Evolutionary conservation across 2,329 filamentous ascomycete species (phyloP).

Genomic region (Arthrobotrys sinensis): DNA sequence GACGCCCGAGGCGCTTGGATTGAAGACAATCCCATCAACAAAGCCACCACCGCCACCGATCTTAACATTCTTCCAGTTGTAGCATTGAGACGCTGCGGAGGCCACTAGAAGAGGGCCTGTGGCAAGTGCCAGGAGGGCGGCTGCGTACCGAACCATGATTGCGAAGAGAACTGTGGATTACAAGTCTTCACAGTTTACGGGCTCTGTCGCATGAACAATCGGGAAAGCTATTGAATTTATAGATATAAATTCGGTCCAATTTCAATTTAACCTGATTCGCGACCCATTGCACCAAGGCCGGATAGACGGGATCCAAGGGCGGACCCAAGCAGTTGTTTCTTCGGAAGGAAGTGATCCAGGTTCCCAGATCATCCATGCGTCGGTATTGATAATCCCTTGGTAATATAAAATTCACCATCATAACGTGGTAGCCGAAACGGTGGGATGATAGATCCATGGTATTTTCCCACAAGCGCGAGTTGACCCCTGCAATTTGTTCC

Average conservation of each 20-base stretch:
- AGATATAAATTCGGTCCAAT: slow-evolving; percentile 9
- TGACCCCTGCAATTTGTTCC: slow-evolving; percentile 43
- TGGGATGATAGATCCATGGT: slow-evolving; percentile 19
- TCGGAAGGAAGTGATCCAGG: slow-evolving; percentile 15
- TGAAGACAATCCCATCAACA: slow-evolving; percentile 73
- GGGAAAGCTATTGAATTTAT: slow-evolving; percentile 20
- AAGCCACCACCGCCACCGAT: slow-evolving; percentile 75
- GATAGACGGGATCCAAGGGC: slow-evolving; percentile 16
- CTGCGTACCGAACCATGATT: slow-evolving; percentile 53
- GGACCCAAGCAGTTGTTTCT: background rate
- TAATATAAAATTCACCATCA: slow-evolving; percentile 1
- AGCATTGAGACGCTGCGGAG: slow-evolving; percentile 62
- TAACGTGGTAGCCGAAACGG: background rate
- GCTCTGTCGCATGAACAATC: background rate
- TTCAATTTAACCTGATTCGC: background rate
- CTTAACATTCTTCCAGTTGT: slow-evolving; percentile 71
- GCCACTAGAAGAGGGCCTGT: slow-evolving; percentile 40
- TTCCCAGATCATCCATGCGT: background rate
- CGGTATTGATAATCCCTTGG: slow-evolving; percentile 14
- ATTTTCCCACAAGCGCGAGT: slow-evolving; percentile 32
- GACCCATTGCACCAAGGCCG: background rate
- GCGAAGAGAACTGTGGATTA: background rate
- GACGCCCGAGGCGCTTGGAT: slow-evolving; percentile 69
- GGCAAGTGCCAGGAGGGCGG: slow-evolving; percentile 48
- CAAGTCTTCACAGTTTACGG: slow-evolving; percentile 1